phyloP scores from a whole-genome alignment of 2,329 filamentous ascomycete genomes.

The Thyridium curvatum region DNA sequence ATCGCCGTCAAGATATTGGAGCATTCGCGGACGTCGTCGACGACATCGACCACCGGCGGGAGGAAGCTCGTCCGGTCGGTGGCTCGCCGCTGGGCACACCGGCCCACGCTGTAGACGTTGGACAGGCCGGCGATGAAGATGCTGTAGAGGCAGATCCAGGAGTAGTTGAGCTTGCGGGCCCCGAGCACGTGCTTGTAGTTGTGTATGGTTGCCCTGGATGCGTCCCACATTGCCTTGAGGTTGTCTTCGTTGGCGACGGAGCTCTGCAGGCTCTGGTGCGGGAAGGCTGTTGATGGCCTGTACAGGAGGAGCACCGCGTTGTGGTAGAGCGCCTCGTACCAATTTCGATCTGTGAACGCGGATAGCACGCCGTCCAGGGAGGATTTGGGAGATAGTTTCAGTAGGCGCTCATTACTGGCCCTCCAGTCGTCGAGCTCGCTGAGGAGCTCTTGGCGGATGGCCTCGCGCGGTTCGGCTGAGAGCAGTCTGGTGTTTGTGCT shows the following conservation, averaged over 20 bases:
- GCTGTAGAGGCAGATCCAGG: conserved; percentile 12
- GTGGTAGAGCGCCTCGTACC: conserved; percentile 7
- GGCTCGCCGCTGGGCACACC: conserved; percentile 2
- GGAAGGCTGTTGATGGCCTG: conserved; percentile 6
- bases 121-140: conserved; percentile 13
- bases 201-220: conserved; percentile 1
- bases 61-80: conserved; percentile 1
- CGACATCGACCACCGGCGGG: conserved; percentile 5
- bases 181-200: conserved; percentile 7
- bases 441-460: not conserved
- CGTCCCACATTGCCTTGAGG: not conserved
- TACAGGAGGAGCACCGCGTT: conserved; percentile 8
- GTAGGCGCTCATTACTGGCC: no score
- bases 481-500: not conserved
- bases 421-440: not conserved
- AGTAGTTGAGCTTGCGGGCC: conserved; percentile 11
- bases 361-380: not conserved
- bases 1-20: conserved; percentile 13
- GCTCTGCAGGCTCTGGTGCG: conserved; percentile 1
- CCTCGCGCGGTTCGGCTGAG: not conserved
- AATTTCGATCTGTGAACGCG: not conserved
- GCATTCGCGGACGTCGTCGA: conserved; percentile 10
- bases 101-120: conserved; percentile 10
- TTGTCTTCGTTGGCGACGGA: conserved; percentile 4
- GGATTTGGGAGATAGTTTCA: no score